Conservation (phyloP, 2,329 filamentous ascomycete genomes). For the Trichoderma polysporum region DNA sequence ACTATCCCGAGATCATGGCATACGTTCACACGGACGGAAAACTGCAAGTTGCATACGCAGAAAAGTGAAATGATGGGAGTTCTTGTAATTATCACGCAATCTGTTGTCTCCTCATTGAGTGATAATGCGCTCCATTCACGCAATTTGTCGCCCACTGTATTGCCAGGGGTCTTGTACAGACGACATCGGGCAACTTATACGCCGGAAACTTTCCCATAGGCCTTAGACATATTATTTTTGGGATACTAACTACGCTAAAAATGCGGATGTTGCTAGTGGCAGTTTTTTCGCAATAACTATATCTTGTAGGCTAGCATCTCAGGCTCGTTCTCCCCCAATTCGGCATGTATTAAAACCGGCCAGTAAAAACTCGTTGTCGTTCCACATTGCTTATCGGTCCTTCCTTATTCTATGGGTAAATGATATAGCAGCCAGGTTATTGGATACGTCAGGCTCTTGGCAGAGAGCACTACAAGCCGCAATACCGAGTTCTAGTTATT, state of each 20-base stretch:
- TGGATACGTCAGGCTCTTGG: neutral
- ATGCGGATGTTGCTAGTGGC: neutral
- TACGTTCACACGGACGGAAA: too few species aligned
- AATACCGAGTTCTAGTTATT: neutral
- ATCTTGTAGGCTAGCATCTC: neutral
- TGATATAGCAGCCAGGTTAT: too few species aligned
- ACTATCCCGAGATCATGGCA: neutral
- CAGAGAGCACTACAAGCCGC: neutral
- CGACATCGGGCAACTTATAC: neutral
- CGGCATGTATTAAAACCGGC: neutral
- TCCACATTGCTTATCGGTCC: neutral
- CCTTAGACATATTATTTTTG: neutral
- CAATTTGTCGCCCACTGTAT: neutral
- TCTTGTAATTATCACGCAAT: slow-evolving; percentile 3
- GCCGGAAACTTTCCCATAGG: neutral
- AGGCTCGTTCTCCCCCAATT: neutral
- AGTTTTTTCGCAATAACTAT: neutral
- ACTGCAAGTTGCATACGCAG: neutral
- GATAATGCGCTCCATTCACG: slow-evolving; percentile 3
- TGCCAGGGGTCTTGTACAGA: neutral
- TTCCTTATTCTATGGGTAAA: neutral
- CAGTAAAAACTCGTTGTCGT: neutral
- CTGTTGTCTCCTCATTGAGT: slow-evolving; percentile 8
- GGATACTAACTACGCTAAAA: neutral
- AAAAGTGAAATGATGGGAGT: neutral